Conservation (phyloP, 2,329 filamentous ascomycete genomes). For the Grosmannia clavigera region DNA sequence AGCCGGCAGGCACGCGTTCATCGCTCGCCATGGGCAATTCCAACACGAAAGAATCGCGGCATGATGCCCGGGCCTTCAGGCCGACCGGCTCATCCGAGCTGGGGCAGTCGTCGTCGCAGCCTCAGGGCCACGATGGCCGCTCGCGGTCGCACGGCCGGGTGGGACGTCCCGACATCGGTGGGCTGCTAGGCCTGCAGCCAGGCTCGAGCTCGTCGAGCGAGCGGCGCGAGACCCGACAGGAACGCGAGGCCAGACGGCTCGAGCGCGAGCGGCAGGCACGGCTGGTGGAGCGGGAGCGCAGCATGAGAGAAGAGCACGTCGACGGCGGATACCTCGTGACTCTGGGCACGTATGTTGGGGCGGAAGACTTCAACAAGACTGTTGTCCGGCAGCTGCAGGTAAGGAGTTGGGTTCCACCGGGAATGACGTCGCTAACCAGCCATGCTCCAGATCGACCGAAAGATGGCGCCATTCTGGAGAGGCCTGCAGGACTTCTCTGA, state of each 20-base stretch:
- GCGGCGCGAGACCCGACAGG: constrained; percentile 79
- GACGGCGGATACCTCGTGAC: constrained; percentile 94
- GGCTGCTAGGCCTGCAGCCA: constrained; percentile 30
- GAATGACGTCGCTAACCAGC: constrained; percentile 6
- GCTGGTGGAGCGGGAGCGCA: constrained; percentile 76
- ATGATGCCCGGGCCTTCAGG: constrained; percentile 14
- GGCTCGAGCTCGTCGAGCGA: constrained; percentile 27
- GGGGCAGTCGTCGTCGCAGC: constrained; percentile 12
- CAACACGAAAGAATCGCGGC: constrained; percentile 23
- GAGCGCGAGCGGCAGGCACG: constrained; percentile 69
- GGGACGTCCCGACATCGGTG: constrained; percentile 33
- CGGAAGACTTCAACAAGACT: constrained; percentile 85
- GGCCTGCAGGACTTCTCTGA: constrained; percentile 81
- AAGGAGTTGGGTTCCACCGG: constrained; percentile 13
- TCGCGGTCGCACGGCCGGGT: constrained; percentile 18
- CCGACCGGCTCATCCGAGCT: constrained; percentile 10
- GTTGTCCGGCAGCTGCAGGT: constrained; percentile 86
- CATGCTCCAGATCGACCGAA: constrained; percentile 65
- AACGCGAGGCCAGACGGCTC: constrained; percentile 73
- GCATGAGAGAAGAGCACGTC: constrained; percentile 81
- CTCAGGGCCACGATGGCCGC: constrained; percentile 11
- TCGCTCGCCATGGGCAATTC: constrained; percentile 21
- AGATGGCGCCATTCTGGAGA: constrained; percentile 89
- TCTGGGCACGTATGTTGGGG: constrained; percentile 80
- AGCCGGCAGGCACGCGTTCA: neutral